A percentile compares a stretch with the other conserved stretches of the same genome.
Conservation (phyloP, 2,329 filamentous ascomycete species). For the Intubia oerlemansii region DNA sequence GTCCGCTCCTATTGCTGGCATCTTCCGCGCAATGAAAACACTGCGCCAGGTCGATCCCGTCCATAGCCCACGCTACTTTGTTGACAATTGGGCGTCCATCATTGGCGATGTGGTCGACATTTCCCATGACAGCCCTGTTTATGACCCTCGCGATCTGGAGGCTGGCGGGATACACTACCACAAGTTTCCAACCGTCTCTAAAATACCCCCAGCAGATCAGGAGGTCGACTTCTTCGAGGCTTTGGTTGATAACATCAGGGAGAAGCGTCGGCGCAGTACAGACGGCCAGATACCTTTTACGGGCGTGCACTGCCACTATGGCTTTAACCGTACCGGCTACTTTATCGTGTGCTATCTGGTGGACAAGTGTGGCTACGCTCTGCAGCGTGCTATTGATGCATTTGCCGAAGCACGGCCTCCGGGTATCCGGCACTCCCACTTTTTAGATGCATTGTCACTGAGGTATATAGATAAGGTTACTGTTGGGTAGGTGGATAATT, state of each 20-base stretch:
- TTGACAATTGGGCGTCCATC: conserved; percentile 38
- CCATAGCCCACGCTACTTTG: conserved; percentile 58
- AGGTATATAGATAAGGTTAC: conserved; percentile 29
- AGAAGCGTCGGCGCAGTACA: conserved; percentile 28
- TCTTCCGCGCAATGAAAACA: conserved; percentile 85
- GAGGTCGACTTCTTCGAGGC: conserved; percentile 33
- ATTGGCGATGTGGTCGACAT: conserved; percentile 76
- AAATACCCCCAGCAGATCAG: conserved; percentile 49
- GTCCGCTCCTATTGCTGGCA: conserved; percentile 52
- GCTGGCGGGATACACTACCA: conserved; percentile 47
- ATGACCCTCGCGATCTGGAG: conserved; percentile 54
- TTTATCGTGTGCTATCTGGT: conserved; percentile 83
- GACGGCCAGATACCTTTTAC: conserved; percentile 23
- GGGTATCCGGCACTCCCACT: conserved; percentile 78
- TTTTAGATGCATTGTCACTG: conserved; percentile 64
- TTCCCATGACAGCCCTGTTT: conserved; percentile 74
- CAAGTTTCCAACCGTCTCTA: conserved; percentile 83
- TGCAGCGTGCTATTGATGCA: conserved; percentile 58
- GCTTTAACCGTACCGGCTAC: conserved; percentile 85
- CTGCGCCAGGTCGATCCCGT: conserved; percentile 69
- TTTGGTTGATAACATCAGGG: conserved; percentile 37
- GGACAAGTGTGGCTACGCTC: conserved; percentile 48
- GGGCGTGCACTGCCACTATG: conserved; percentile 87
- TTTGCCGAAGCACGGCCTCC: conserved; percentile 55
- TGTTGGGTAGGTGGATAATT: neutral